Conservation (phyloP, 1,284 basidiomycete genomes). For the Boletus sp. region DNA sequence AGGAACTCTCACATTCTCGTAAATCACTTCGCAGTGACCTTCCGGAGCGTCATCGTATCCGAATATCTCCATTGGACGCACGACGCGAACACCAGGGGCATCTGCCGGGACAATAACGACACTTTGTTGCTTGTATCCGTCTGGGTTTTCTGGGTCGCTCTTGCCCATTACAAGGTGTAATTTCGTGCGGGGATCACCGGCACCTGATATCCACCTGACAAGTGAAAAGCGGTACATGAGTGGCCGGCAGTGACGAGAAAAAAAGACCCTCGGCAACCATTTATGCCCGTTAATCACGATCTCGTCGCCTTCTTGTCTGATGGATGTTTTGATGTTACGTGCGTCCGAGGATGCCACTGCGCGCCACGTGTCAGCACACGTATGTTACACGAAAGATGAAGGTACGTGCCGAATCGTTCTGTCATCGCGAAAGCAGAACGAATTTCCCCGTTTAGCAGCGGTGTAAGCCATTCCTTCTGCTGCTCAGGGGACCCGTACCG, state of each 20-base stretch:
- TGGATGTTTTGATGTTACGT: constrained; percentile 91
- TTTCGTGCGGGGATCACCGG: constrained; percentile 87
- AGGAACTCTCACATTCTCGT: constrained; percentile 91
- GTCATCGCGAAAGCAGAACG: constrained; percentile 96
- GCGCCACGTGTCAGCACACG: constrained; percentile 6
- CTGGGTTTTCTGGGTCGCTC: constrained; percentile 73
- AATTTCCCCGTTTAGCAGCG: constrained; percentile 88
- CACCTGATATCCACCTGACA: constrained; percentile 91
- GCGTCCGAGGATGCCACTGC: constrained; percentile 93
- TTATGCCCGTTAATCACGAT: constrained; percentile 97
- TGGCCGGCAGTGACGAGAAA: constrained; percentile 1
- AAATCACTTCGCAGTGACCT: constrained; percentile 93
- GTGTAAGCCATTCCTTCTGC: constrained; percentile 87
- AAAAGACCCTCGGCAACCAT: constrained; percentile 52
- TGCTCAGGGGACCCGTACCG: constrained; percentile 88
- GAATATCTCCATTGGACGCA: constrained; percentile 90
- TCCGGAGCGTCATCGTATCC: constrained; percentile 95
- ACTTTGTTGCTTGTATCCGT: constrained; percentile 81
- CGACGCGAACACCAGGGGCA: constrained; percentile 81
- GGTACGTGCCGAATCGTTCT: constrained; percentile 72
- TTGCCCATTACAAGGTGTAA: constrained; percentile 95
- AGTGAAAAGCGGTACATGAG: constrained; percentile 9
- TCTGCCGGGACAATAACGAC: constrained; percentile 91
- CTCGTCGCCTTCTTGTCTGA: constrained; percentile 80
- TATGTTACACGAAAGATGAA: not conserved